Evolutionary conservation across 208 protist genomes (phyloP), one percentile per base, ranked within the genome.

Genomic region (Borovskyia barvae): DNA sequence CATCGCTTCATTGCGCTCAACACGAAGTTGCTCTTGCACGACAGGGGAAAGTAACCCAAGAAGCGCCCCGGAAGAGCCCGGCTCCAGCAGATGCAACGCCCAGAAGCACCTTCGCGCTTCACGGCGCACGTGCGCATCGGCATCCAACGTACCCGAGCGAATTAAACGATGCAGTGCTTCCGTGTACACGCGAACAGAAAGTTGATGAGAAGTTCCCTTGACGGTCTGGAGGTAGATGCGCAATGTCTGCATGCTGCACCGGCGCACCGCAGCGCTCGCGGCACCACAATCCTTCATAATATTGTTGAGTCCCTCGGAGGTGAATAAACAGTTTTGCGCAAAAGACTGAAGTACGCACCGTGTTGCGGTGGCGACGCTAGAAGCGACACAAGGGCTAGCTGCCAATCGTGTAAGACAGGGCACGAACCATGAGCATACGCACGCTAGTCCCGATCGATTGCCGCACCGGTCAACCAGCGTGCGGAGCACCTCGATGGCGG

Each of bases 361-460:
- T 0, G 84, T 82, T 15, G 75, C 50, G 0, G 35, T 25, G 3
- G 75, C 51, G 7, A 80, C 53, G 26, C 8, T 32, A 11, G 63
- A 66, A 3, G 58, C 41, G 1, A 22, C 41, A 5, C 60, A 72
- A 12, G 69, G 66, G 28, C 66, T 72, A 2, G 60, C 54, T 9
- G 83, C 80, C 11, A 73, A n/a, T 11, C 50, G 32, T 19, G 86
- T 28, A 6, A 90, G 45, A 2, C 71, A 49, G 2, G 66, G 28
- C 6, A 90, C 48, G 60, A 87, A 85, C 81, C 81, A 87, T 48
- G 54, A 65, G 43, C 73, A 72, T 20, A 74, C 29, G 4, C 41
- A 49, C 1, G 67, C 55, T 11, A 43, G 40, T 15, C 45, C 41
- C 15, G 19, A 17, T 24, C 67, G 67, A 33, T 20, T 37, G 11